Base-by-base conservation (phyloP, 2,329 filamentous ascomycete species). In the Diaporthe ampelina region DNA sequence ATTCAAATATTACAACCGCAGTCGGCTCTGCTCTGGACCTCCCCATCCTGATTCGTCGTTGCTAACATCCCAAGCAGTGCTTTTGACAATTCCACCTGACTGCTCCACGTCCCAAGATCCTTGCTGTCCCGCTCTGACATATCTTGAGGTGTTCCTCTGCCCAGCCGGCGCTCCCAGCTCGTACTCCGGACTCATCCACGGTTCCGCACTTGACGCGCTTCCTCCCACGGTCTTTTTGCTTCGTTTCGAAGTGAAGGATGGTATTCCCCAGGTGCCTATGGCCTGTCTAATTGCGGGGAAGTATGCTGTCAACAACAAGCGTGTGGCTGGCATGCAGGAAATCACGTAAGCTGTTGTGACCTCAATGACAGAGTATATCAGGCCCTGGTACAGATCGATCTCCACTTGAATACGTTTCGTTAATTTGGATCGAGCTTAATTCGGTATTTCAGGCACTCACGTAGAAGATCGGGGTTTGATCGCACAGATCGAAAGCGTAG, bases 211-310 rank as follows among this genome's bases (percentile, higher is more conserved):
- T 15, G 58, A 63, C 29, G 58, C 37, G 58, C 58, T 63, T 1
- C 58, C 58, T 13, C 58, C 37, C 9, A 63, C 24, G 37, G 58
- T 63, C 58, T 63, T 63, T 26, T 45, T 63, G 37, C 58, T 63
- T 29, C 58, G 15, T 19, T 29, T 63, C 2, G 58, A 63, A 17
- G 58, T 45, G 37, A 63, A 63, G 1, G 58, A 63, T 11, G 58
- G 37, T 45, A 63, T 26, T 13, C 58, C 58, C 58, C 37, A 63
- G 58, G 58, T 11, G 1, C 58, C 58, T 63, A 63, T 29, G 15
- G 58, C 58, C 40, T 63, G 58, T 17, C 17, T 45, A 17, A 63
- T 63, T 29, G 58, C 58, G 4, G 58, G 58, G 24, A 63, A 63
- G 24, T 63, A 63, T 45, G 58, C 43, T 19, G 58, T 43, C 37